phyloP scores from a whole-genome alignment of 768 basidiomycete species.

The Auricularia sp. region DNA sequence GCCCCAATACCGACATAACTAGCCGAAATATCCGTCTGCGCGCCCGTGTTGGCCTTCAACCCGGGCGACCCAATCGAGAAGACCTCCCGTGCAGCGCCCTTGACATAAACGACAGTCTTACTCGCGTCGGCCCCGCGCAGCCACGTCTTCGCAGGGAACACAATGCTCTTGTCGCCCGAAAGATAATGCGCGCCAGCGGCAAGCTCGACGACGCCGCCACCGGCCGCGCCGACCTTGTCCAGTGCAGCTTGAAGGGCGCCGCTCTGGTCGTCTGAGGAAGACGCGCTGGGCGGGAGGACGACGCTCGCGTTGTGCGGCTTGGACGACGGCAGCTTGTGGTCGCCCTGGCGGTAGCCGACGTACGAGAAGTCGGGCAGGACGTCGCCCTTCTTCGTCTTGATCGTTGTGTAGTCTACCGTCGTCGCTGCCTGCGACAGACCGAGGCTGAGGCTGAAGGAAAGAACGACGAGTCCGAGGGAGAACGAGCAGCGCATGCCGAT shows the following conservation, averaged over 20 bases:
- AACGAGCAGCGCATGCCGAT: background rate
- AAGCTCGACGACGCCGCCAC: background rate
- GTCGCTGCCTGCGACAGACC: background rate
- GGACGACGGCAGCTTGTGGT: background rate
- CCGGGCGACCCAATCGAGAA: background rate
- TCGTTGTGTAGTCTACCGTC: background rate
- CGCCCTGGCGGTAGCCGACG: background rate
- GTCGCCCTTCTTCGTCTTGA: background rate
- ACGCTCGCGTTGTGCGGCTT: background rate
- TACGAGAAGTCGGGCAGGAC: constrained; percentile 1
- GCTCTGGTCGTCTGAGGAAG: background rate
- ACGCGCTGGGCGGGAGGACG: background rate
- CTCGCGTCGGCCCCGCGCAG: background rate
- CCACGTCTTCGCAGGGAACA: background rate
- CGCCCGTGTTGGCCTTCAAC: background rate
- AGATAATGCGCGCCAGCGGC: background rate
- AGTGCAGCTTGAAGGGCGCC: background rate
- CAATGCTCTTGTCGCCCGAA: background rate
- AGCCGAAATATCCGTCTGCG: background rate
- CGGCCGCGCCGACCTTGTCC: background rate
- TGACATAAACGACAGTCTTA: background rate
- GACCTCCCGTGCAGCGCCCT: background rate
- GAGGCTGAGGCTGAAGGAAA: background rate
- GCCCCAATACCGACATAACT: background rate
- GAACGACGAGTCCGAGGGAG: background rate